A percentile compares a stretch with the other conserved stretches of the same genome.
Conservation (phyloP, 1,284 basidiomycete genomes). For the Microbotryomycetes sp. region DNA sequence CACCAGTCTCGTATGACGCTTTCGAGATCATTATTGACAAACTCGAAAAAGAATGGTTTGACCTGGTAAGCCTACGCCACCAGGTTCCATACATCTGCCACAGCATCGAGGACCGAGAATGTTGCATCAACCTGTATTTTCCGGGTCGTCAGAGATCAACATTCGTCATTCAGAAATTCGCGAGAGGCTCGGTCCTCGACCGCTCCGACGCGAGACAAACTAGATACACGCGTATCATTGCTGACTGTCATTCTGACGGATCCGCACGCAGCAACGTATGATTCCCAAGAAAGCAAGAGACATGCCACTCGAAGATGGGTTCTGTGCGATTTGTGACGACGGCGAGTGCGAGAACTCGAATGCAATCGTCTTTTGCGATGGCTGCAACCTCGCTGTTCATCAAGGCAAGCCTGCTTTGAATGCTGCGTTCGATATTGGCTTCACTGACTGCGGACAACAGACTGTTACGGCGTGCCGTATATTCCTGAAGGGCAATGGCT, state of each 20-base stretch:
- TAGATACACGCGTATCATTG: no score
- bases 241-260: no score
- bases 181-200: no score
- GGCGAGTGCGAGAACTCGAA: conserved; percentile 98
- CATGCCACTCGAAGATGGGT: conserved; percentile 83
- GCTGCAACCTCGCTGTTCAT: conserved; percentile 97
- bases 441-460: conserved; percentile 45
- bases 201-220: no score
- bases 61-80: conserved; percentile 55
- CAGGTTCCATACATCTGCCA: not conserved
- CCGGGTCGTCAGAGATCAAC: no score
- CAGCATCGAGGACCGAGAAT: no score
- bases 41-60: conserved; percentile 98
- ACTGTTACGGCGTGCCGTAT: conserved; percentile 98
- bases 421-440: conserved; percentile 2
- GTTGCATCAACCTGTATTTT: no score
- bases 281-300: conserved; percentile 75
- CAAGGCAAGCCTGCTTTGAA: conserved; percentile 83
- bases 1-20: conserved; percentile 68
- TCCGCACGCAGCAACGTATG: not conserved
- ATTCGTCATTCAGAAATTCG: no score
- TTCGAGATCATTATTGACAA: conserved; percentile 98
- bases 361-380: conserved; percentile 98
- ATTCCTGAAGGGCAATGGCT: conserved; percentile 99
- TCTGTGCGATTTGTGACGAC: conserved; percentile 95